Conservation (phyloP, 2,329 filamentous ascomycete species). For the Colletotrichum sp. region DNA sequence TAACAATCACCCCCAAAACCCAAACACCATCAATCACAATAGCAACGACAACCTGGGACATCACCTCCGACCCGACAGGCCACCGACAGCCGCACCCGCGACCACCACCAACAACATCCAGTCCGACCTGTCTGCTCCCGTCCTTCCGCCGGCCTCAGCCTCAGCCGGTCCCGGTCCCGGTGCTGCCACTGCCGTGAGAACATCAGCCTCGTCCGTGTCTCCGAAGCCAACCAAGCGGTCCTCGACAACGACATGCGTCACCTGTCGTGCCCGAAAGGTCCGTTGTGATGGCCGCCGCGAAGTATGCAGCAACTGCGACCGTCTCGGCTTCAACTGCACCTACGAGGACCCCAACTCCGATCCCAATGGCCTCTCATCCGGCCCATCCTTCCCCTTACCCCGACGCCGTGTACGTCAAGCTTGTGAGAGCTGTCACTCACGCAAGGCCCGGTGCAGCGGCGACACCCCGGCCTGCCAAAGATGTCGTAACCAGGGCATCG, state of each 20-base stretch:
- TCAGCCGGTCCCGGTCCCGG: not conserved
- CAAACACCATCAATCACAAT: not conserved
- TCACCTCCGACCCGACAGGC: constrained; percentile 18
- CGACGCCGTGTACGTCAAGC: constrained; percentile 60
- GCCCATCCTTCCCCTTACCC: constrained; percentile 37
- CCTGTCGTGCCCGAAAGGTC: constrained; percentile 61
- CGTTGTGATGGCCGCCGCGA: constrained; percentile 59
- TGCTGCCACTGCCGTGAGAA: constrained; percentile 4
- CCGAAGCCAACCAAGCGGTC: constrained; percentile 38
- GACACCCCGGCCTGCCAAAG: constrained; percentile 59
- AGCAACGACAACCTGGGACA: constrained; percentile 15
- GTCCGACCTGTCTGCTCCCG: not conserved
- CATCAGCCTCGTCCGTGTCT: constrained; percentile 19
- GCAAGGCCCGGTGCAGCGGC: constrained; percentile 64
- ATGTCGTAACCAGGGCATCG: constrained; percentile 55
- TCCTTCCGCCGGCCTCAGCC: not conserved
- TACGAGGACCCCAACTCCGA: constrained; percentile 54
- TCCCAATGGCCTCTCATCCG: constrained; percentile 40
- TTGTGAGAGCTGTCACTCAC: constrained; percentile 61
- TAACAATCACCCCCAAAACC: not conserved
- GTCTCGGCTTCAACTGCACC: constrained; percentile 61
- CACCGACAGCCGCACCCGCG: constrained; percentile 13
- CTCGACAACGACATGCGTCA: constrained; percentile 56
- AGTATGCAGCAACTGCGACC: constrained; percentile 62
- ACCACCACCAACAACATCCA: not conserved